A percentile compares a stretch with the other conserved stretches of the same genome.
These are phyloP conservation scores for Carex kokanica DNA, from an alignment of 176 grass and related monocot genomes.

Conservation along the genomic window DNA sequence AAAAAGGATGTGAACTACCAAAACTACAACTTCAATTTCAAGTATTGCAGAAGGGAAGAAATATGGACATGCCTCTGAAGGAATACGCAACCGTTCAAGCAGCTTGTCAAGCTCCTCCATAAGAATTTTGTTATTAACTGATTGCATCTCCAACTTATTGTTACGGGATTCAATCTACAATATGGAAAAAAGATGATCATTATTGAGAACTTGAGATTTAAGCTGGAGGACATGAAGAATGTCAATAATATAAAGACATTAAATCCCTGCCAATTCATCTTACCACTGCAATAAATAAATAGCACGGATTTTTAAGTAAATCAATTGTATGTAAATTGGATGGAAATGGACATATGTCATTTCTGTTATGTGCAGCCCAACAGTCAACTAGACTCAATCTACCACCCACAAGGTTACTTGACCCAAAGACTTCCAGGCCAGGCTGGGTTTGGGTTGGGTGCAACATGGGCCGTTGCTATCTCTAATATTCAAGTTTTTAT, in stretches of 20 bases:
- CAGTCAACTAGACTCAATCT: background rate
- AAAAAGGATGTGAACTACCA: slow-evolving; percentile 29
- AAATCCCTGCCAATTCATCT: background rate
- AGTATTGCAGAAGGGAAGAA: slow-evolving; percentile 17
- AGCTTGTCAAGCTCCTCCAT: slow-evolving; percentile 93
- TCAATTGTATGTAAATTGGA: background rate
- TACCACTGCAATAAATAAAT: no score
- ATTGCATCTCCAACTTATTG: slow-evolving; percentile 96
- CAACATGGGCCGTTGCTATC: no score
- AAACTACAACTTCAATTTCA: slow-evolving; percentile 27
- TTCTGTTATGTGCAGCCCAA: background rate
- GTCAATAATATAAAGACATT: background rate
- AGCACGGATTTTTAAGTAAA: no score
- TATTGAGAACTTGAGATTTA: background rate
- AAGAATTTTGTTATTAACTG: slow-evolving; percentile 74
- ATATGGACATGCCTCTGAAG: slow-evolving; percentile 61
- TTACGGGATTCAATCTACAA: slow-evolving; percentile 99
- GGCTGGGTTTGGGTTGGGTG: no score
- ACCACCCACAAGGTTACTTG: no score
- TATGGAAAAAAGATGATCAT: slow-evolving; percentile 24
- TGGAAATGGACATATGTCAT: background rate
- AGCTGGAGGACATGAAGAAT: background rate
- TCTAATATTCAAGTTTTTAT: no score
- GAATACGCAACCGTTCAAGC: slow-evolving; percentile 78
- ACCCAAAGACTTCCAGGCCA: no score